Evolutionary conservation across 1,284 basidiomycete species (phyloP).

Genomic region (Pterulicium gracile): DNA sequence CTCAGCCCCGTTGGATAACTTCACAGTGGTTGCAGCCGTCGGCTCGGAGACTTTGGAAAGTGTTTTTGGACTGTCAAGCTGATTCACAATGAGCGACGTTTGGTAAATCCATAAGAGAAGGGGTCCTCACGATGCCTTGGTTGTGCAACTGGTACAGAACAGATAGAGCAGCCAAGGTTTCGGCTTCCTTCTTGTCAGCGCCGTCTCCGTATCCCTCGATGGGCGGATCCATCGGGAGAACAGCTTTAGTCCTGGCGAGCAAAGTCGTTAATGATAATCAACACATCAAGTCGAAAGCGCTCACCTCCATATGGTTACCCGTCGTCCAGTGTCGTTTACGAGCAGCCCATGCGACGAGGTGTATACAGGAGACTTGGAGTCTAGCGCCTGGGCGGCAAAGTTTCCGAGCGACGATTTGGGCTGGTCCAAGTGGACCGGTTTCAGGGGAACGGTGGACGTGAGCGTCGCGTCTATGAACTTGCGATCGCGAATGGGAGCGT

Average conservation of each 20-base stretch:
- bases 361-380: conserved; percentile 1
- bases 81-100: conserved; percentile 3
- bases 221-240: conserved; percentile 29
- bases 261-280: conserved; percentile 1
- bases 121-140: conserved; percentile 39
- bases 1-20: conserved; percentile 56
- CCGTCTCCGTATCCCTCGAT: conserved; percentile 56
- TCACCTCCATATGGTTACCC: conserved; percentile 25
- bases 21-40: conserved; percentile 16
- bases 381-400: conserved; percentile 11
- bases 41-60: conserved; percentile 17
- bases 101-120: conserved; percentile 4
- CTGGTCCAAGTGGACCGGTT: conserved; percentile 23
- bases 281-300: conserved; percentile 11
- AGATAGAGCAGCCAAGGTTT: conserved; percentile 66
- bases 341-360: background rate
- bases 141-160: conserved; percentile 59
- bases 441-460: conserved; percentile 14
- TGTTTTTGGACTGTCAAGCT: conserved; percentile 19
- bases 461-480: background rate
- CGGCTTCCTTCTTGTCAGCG: conserved; percentile 56
- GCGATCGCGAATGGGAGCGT: background rate
- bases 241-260: conserved; percentile 33
- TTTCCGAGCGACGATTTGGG: conserved; percentile 37
- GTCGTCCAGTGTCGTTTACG: too few species aligned